Conservation (phyloP, 139 green algal genomes). For the Desmodesmus armatus region DNA sequence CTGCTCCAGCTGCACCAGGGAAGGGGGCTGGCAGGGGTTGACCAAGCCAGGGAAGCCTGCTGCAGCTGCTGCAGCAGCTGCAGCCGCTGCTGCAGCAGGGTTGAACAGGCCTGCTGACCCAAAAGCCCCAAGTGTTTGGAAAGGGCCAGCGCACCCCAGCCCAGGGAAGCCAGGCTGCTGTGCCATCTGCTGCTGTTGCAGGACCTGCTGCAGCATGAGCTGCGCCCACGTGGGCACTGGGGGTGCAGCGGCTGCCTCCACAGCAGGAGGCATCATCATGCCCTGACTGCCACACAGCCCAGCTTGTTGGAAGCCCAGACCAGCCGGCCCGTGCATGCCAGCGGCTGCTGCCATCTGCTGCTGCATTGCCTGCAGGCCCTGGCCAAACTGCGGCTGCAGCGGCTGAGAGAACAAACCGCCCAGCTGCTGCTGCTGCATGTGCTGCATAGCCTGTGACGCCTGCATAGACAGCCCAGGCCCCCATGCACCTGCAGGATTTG, state of each 20-base stretch:
- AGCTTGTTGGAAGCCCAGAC: background rate
- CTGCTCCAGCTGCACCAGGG: too few relatives aligned
- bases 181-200: slow-evolving; percentile 21
- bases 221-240: background rate
- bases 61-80: slow-evolving; percentile 6
- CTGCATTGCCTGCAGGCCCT: too few relatives aligned
- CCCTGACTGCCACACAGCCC: background rate
- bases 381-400: too few relatives aligned
- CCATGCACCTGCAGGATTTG: too few relatives aligned
- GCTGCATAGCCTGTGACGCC: too few relatives aligned
- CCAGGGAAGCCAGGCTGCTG: too few relatives aligned
- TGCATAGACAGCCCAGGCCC: too few relatives aligned
- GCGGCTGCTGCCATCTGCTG: background rate
- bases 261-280: too few relatives aligned
- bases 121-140: too few relatives aligned
- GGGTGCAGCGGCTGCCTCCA: background rate
- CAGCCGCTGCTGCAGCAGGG: background rate
- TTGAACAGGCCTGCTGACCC: too few relatives aligned
- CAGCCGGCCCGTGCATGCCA: background rate
- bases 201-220: background rate
- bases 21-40: background rate
- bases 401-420: too few relatives aligned
- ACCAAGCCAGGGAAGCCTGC: background rate
- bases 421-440: background rate
- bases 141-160: too few relatives aligned